These are phyloP conservation scores for Paecilomyces dactylethromorphus DNA, from an alignment of 2,329 filamentous ascomycete species.

Conservation along the genomic window DNA sequence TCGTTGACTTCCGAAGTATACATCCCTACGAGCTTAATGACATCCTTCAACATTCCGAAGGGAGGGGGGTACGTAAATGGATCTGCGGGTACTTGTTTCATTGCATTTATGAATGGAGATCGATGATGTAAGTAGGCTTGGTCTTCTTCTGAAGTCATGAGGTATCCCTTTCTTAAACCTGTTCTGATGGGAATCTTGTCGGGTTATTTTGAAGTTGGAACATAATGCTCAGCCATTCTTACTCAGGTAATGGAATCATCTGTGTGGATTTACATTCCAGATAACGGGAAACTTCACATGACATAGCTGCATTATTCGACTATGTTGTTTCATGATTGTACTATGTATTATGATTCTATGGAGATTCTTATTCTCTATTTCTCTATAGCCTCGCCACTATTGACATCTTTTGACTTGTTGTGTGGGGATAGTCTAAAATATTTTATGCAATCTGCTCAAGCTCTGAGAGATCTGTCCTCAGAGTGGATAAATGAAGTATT, in stretches of 20 bases:
- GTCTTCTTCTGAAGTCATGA: too few relatives aligned
- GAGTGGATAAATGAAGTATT: conserved; percentile 31
- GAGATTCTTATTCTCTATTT: too few relatives aligned
- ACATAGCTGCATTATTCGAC: too few relatives aligned
- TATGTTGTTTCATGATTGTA: not conserved
- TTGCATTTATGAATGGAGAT: not conserved
- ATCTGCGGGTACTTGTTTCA: not conserved
- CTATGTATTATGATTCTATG: too few relatives aligned
- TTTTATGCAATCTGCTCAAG: not conserved
- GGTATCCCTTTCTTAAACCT: too few relatives aligned
- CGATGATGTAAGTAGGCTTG: not conserved
- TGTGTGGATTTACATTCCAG: too few relatives aligned
- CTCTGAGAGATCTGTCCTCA: conserved; percentile 1
- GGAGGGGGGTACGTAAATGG: not conserved
- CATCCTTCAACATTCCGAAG: not conserved
- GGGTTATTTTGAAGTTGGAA: too few relatives aligned
- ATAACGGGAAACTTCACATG: too few relatives aligned
- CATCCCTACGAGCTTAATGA: not conserved
- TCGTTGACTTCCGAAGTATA: not conserved
- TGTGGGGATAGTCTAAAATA: not conserved
- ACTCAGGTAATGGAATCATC: too few relatives aligned
- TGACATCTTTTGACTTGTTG: not conserved
- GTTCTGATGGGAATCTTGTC: too few relatives aligned
- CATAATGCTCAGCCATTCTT: too few relatives aligned
- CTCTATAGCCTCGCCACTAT: too few relatives aligned